Evolutionary conservation across 371 early-diverging fungal genomes (phyloP), one percentile per base, ranked within the genome.

Genomic region (Mucor indicus): DNA sequence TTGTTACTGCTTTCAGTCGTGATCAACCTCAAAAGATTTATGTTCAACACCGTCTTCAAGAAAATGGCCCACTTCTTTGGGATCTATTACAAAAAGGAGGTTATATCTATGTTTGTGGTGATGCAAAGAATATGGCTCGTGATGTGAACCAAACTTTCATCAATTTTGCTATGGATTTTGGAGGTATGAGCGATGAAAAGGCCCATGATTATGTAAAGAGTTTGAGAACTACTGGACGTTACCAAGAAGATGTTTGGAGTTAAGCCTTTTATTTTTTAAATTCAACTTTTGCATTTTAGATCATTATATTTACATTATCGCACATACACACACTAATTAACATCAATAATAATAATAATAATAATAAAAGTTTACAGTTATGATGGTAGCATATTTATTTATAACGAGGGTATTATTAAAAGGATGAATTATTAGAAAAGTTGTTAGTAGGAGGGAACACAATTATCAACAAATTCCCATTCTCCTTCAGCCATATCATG

Each of bases 171-270:
- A 61, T 66, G 37, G 58, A 73, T 8, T 69, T 67, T 40, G 96
- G 94, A 12, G 87, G 79, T 5, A 70, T 87, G 68, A 48, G 68
- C 4, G 86, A 85, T 38, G 81, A 81, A 6, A 64, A 75, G 43
- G 94, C 93, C 0, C 72, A 69, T 33, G 75, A 75, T 27, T 93
- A 85, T 77, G 73, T 96, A 31, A 93, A 94, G 63, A 81, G 87
- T 31, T 67, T 97, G 57, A 84, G 89, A 54, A 79, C 65, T 29
- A 76, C 81, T 25, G 88, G 90, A 23, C 85, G 92, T 42, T 98
- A 95, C 62, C 90, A 89, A 60, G 96, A 96, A 68, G 98, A 96
- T 78, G 92, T 95, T 17, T 96, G 98, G 98, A 75, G 83, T 51
- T 89, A 85, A 60, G 45, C 51, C 8, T 21, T 20, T 29, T 17